Evolutionary conservation across 495 filamentous ascomycete genomes (phyloP), one percentile per base, ranked within the genome.

Genomic region (Trichoderma orchidacearum): DNA sequence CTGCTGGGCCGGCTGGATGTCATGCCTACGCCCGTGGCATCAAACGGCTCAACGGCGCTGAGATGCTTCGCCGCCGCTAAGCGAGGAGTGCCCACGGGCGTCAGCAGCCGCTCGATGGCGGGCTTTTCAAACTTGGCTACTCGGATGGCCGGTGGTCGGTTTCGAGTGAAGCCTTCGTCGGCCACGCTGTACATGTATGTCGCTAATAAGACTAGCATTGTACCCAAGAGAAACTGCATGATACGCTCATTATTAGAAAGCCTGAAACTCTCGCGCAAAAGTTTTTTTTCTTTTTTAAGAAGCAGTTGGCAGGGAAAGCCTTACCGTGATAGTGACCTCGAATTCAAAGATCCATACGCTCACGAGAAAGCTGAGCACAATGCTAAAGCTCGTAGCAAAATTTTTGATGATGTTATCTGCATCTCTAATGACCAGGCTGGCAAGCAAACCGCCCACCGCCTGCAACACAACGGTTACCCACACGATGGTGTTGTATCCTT

Each of bases 381-480:
- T 91, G 66, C 85, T 95, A 32, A 93, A 86, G 59, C 87, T 91
- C 9, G 89, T 92, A 3, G 92, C 90, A 69, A 94, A 87, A 68
- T 89, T 95, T 75, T 91, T 94, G 28, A 86, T 83, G 64, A 92
- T 89, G 63, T 88, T 93, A 67, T 93, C 85, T 4, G 89, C 85
- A 65, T 90, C 88, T 51, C 87, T 88, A 66, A 95, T 85, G 68
- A 85, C 90, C 53, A 96, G 79, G 1, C 89, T 88, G 9, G 90
- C 81, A 5, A 92, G 63, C 12, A 97, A 77, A 7, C 93, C 93
- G 36, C 90, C 90, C 11, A 85, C 63, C 0, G 92, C 87, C 65
- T 98, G 93, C 51, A 91, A 77, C 2, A 79, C 59, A 56, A 98
- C 85, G 13, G 89, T 84, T 2, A 83, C 78, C 92, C 91, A 96